Evolutionary conservation across 2,329 filamentous ascomycete species (phyloP), one percentile per base, ranked within the genome.

Genomic region (Fusarium haematococcum): DNA sequence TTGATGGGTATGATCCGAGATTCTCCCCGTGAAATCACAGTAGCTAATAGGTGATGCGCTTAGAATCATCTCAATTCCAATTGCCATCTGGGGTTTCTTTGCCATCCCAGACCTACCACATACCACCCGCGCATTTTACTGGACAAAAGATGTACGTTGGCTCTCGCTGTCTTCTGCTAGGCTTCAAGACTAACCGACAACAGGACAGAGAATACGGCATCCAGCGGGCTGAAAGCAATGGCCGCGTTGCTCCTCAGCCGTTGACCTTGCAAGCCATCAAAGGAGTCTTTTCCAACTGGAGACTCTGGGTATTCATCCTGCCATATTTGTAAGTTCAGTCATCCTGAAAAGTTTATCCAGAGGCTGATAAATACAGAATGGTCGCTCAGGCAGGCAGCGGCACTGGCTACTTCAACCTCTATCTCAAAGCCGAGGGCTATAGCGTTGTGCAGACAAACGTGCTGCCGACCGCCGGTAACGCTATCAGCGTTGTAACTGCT

Each of bases 201-300:
- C 1, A 70, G 68, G 68, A 70, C 18, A 63, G 62, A 25, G 59
- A 70, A 63, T 70, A 70, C 6, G 68, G 68, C 3, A 59, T 70
- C 18, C 54, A 39, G 8, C 23, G 68, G 8, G 68, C 68, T 13
- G 68, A 70, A 23, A 64, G 41, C 7, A 70, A 70, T 2, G 68
- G 68, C 0, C 64, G 68, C 14, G 68, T 61, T 6, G 68, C 68
- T 4, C 68, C 68, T 14, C 59, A 70, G 27, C 66, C 66, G 6
- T 27, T 70, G 9, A 70, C 68, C 2, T 25, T 52, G 6, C 54
- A 32, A 32, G 52, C 60, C 2, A 35, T 57, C 20, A 57, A 57
- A 4, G 52, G 52, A 4, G 32, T 57, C 20, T 57, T 57, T 35
- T 35, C 20, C 7, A 57, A 57, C 8, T 57, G 52, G 52, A 57